Evolutionary conservation across 2,329 filamentous ascomycete genomes (phyloP).

Genomic region (Myriosclerotinia scirpicola): DNA sequence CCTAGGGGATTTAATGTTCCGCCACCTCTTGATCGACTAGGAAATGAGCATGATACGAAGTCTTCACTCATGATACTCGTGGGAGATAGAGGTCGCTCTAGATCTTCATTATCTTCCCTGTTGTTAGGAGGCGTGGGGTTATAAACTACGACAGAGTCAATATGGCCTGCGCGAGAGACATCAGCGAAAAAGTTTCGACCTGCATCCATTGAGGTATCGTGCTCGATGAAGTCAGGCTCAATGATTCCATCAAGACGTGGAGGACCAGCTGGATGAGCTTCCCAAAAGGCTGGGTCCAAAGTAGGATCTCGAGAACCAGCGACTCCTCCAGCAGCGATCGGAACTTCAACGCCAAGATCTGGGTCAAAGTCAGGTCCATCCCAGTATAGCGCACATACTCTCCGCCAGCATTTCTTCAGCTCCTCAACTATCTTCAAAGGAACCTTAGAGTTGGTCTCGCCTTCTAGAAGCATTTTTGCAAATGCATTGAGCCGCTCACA

Average conservation of each 20-base stretch:
- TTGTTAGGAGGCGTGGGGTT: slow-evolving; percentile 29
- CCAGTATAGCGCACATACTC: slow-evolving; percentile 89
- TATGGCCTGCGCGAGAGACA: slow-evolving; percentile 48
- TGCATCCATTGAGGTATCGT: slow-evolving; percentile 28
- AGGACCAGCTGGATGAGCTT: slow-evolving; percentile 44
- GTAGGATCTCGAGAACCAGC: slow-evolving; percentile 58
- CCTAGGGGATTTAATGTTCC: slow-evolving; percentile 48
- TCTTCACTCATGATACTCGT: slow-evolving; percentile 60
- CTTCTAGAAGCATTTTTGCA: slow-evolving; percentile 54
- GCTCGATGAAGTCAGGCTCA: slow-evolving; percentile 40
- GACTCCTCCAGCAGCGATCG: slow-evolving; percentile 75
- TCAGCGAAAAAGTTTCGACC: slow-evolving; percentile 50
- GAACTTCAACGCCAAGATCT: slow-evolving; percentile 60
- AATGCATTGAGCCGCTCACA: slow-evolving; percentile 77
- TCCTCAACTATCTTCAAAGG: slow-evolving; percentile 86
- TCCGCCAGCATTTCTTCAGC: slow-evolving; percentile 95
- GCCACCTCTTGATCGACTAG: slow-evolving; percentile 50
- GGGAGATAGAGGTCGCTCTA: slow-evolving; percentile 50
- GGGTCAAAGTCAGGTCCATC: slow-evolving; percentile 67
- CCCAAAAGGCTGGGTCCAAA: slow-evolving; percentile 57
- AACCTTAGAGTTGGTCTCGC: slow-evolving; percentile 49
- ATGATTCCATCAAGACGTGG: slow-evolving; percentile 48
- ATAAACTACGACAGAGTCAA: slow-evolving; percentile 48
- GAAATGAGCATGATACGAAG: slow-evolving; percentile 63
- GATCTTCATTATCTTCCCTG: slow-evolving; percentile 17